These are phyloP conservation scores for Didymella lethalis DNA, from an alignment of 2,329 filamentous ascomycete genomes.

Conservation along the genomic window DNA sequence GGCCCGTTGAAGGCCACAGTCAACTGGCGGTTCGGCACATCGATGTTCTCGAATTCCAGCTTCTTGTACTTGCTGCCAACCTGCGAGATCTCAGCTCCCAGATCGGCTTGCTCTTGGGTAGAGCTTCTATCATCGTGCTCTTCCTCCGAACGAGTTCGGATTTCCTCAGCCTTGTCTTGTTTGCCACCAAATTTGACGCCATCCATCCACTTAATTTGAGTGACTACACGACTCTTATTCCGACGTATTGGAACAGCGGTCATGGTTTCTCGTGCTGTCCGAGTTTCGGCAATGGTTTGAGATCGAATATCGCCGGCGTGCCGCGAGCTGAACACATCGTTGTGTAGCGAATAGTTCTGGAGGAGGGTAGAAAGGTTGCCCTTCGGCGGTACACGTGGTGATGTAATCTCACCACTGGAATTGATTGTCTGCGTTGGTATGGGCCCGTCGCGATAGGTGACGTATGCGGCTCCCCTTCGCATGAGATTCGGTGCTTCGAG, in stretches of 20 bases:
- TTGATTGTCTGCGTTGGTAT: constrained; percentile 28
- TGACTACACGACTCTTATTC: constrained; percentile 59
- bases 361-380: constrained; percentile 41
- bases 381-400: constrained; percentile 30
- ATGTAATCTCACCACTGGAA: constrained; percentile 29
- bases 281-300: constrained; percentile 15
- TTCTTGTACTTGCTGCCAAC: constrained; percentile 69
- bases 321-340: constrained; percentile 22
- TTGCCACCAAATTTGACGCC: constrained; percentile 67
- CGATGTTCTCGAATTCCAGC: constrained; percentile 66
- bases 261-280: constrained; percentile 51
- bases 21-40: constrained; percentile 62
- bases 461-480: constrained; percentile 83
- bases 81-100: constrained; percentile 68
- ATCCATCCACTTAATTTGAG: constrained; percentile 70
- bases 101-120: constrained; percentile 54
- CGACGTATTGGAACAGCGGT: constrained; percentile 60
- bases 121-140: constrained; percentile 34
- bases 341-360: constrained; percentile 32
- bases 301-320: constrained; percentile 14
- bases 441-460: constrained; percentile 74
- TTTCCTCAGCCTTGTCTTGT: constrained; percentile 35
- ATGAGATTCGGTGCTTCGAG: constrained; percentile 74
- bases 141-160: constrained; percentile 27
- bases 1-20: constrained; percentile 67